A percentile compares a stretch with the other conserved stretches of the same genome.
These are phyloP conservation scores for Cladophialophora carrionii DNA, from an alignment of 2,329 filamentous ascomycete species.

Conservation along the genomic window DNA sequence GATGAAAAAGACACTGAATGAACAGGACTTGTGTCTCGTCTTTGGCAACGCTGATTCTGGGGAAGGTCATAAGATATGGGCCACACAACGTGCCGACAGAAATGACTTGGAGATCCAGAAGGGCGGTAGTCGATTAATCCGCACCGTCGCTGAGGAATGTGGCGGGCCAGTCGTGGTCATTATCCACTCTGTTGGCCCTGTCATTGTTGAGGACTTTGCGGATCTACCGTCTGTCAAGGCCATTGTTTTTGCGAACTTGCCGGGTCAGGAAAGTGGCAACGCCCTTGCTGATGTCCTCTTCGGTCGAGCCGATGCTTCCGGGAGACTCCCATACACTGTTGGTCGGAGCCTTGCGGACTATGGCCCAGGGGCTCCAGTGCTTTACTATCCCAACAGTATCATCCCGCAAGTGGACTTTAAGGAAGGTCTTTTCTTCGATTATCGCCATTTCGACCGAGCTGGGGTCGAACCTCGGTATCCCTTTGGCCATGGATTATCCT, in stretches of 20 bases:
- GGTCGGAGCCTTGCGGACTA: slow-evolving; percentile 75
- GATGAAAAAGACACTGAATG: slow-evolving; percentile 54
- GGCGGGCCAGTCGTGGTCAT: slow-evolving; percentile 79
- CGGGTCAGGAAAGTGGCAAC: slow-evolving; percentile 83
- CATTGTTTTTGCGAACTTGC: slow-evolving; percentile 80
- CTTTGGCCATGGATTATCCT: slow-evolving; percentile 84
- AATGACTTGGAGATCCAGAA: slow-evolving; percentile 76
- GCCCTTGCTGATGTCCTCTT: slow-evolving; percentile 79
- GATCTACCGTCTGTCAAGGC: slow-evolving; percentile 76
- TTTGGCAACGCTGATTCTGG: slow-evolving; percentile 84
- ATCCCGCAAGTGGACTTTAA: slow-evolving; percentile 80
- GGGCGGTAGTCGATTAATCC: slow-evolving; percentile 73
- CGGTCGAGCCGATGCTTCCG: slow-evolving; percentile 74
- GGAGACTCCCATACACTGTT: slow-evolving; percentile 86
- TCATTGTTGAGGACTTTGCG: slow-evolving; percentile 79
- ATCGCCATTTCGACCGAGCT: slow-evolving; percentile 82
- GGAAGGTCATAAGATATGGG: slow-evolving; percentile 71
- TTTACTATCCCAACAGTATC: slow-evolving; percentile 70
- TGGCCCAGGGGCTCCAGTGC: slow-evolving; percentile 69
- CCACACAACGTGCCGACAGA: slow-evolving; percentile 74
- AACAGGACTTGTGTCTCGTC: slow-evolving; percentile 79
- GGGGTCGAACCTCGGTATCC: slow-evolving; percentile 75
- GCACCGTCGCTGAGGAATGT: slow-evolving; percentile 69
- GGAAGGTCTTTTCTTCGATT: slow-evolving; percentile 86
- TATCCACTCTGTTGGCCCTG: slow-evolving; percentile 81